These are phyloP conservation scores for Sugiyamaella chiloensis DNA, from an alignment of 805 yeast genomes.

Conservation along the genomic window DNA sequence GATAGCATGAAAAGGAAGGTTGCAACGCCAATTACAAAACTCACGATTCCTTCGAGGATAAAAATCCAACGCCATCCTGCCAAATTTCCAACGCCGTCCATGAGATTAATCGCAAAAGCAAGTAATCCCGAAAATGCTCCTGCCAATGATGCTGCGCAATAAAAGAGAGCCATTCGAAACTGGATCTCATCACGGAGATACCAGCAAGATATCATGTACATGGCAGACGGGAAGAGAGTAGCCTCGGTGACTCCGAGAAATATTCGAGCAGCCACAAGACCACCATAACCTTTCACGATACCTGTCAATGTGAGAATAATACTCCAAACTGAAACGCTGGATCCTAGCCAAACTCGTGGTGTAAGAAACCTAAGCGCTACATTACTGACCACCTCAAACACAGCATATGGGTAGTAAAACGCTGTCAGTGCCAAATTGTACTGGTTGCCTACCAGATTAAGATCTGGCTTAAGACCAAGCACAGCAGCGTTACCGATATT, in stretches of 20 bases:
- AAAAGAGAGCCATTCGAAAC: conserved; percentile 40
- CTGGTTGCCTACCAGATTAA: conserved; percentile 7
- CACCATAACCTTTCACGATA: conserved; percentile 31
- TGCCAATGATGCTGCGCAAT: conserved; percentile 24
- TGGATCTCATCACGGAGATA: conserved; percentile 41
- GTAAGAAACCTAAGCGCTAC: conserved; percentile 34
- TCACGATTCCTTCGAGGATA: conserved; percentile 41
- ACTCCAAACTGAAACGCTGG: conserved; percentile 36
- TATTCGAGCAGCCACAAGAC: conserved; percentile 37
- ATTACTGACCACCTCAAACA: conserved; percentile 42
- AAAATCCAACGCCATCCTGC: conserved; percentile 42
- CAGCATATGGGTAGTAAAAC: conserved; percentile 32
- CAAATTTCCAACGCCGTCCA: conserved; percentile 40
- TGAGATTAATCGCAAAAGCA: conserved; percentile 43
- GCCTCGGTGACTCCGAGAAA: conserved; percentile 43
- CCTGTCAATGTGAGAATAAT: conserved; percentile 37
- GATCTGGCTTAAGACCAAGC: conserved; percentile 5
- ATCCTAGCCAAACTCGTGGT: conserved; percentile 36
- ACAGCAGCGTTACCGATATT: conserved; percentile 11
- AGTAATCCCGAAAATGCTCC: conserved; percentile 40
- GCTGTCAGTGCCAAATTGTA: conserved; percentile 38
- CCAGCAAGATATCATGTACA: conserved; percentile 29
- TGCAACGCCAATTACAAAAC: conserved; percentile 26
- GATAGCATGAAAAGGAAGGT: conserved; percentile 34
- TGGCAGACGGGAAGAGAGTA: conserved; percentile 44